Base-by-base conservation (phyloP, 371 early-diverging fungal species). In the Blastocladiella emersonii region DNA sequence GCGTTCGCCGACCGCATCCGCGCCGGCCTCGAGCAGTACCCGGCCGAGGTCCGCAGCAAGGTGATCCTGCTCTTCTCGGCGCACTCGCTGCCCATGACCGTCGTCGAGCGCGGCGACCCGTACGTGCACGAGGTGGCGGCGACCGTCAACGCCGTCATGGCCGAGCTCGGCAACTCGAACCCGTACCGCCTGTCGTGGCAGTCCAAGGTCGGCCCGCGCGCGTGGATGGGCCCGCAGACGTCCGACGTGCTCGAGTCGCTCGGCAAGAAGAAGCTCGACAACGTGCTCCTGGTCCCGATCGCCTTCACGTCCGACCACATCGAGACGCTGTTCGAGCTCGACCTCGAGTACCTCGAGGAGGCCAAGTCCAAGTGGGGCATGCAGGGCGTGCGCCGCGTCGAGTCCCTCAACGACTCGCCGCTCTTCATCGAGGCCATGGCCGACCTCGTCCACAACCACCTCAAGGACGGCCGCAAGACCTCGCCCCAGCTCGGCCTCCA, bases 301-400 rank as follows among this genome's bases (percentile, higher is more conserved):
- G 95, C 95, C 0, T 97, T 97, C 63, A 93, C 93, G 6, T 87
- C 87, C 36, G 97, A 97, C 68, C 97, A 97, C 71, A 88, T 97
- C 57, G 97, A 97, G 72, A 97, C 97, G 2, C 67, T 97, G 62
- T 97, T 81, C 78, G 97, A 97, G 80, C 75, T 97, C 59, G 97
- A 95, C 74, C 66, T 88, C 27, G 93, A 94, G 68, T 93, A 93
- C 68, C 88, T 86, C 2, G 76, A 89, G 39, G 78, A 88, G n/a
- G 97, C 95, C 0, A 71, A 83, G 60, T 82, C 32, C n/a, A 34
- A 25, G 61, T 35, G 7, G 90, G 93, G 75, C 1, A 76, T 95
- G 32, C 83, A 83, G 27, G 89, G 89, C 30, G 85, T 85, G 69
- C 87, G 85, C 63, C 84, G 95, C 27, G 88, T 85, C 21, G 94